Conservation (phyloP, 768 basidiomycete species). For the Coprinopsis strossmayeri region DNA sequence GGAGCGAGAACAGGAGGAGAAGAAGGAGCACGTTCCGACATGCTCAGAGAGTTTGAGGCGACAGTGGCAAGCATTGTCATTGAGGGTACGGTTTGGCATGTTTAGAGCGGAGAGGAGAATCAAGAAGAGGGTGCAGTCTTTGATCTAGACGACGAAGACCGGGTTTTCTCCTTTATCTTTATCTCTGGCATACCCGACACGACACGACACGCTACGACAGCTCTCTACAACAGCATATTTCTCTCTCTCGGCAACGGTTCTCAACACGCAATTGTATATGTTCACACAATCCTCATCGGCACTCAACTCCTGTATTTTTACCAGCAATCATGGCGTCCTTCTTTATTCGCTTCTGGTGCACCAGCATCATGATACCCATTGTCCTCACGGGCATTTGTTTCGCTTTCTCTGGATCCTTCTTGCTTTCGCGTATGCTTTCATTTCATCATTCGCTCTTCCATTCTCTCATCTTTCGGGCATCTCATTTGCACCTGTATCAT, state of each 20-base stretch:
- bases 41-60: slow-evolving; percentile 46
- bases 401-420: background rate
- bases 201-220: slow-evolving; percentile 5
- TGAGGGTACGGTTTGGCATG: slow-evolving; percentile 50
- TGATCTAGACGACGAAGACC: slow-evolving; percentile 11
- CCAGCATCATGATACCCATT: background rate
- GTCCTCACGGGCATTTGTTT: background rate
- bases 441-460: background rate
- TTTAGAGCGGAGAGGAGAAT: slow-evolving; percentile 40
- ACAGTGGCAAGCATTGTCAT: slow-evolving; percentile 55
- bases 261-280: background rate
- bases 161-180: background rate
- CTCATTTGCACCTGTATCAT: background rate
- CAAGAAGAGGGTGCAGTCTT: slow-evolving; percentile 23
- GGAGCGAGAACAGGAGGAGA: slow-evolving; percentile 17
- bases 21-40: slow-evolving; percentile 40
- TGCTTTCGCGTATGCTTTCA: background rate
- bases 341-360: background rate
- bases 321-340: background rate
- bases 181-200: background rate
- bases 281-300: background rate
- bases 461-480: background rate
- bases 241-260: background rate
- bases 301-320: slow-evolving; percentile 10
- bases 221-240: background rate